phyloP scores from a whole-genome alignment of 768 basidiomycete species.

The Podaxis pistillaris region DNA sequence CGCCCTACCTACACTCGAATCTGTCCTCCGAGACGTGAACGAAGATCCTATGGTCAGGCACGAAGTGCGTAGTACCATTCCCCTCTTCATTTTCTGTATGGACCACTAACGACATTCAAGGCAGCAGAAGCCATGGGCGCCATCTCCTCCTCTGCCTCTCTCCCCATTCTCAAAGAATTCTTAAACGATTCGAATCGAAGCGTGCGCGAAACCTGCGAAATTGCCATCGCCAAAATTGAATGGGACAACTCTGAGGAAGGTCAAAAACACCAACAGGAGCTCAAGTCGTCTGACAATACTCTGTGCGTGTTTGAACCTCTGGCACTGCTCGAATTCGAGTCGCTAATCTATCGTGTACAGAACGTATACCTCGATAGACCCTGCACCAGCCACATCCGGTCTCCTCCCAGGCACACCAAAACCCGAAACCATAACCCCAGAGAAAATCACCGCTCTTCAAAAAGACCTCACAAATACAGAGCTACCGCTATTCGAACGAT shows the following conservation, averaged over 20 bases:
- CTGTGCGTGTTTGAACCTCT: conserved; percentile 34
- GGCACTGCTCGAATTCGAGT: not conserved
- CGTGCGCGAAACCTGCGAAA: conserved; percentile 95
- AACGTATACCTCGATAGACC: conserved; percentile 82
- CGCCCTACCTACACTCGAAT: conserved; percentile 79
- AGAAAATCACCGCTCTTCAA: conserved; percentile 53
- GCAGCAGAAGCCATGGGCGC: conserved; percentile 99
- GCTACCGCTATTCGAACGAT: conserved; percentile 84
- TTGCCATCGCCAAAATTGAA: conserved; percentile 92
- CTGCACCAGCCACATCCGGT: conserved; percentile 76
- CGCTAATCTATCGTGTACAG: conserved; percentile 32
- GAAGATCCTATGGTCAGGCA: conserved; percentile 98
- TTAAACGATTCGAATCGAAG: conserved; percentile 67
- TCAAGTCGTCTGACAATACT: conserved; percentile 25
- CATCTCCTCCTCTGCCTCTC: conserved; percentile 65
- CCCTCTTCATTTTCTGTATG: not conserved
- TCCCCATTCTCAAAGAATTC: conserved; percentile 72
- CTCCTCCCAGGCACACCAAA: conserved; percentile 55
- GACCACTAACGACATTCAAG: conserved; percentile 36
- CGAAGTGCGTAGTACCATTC: conserved; percentile 55
- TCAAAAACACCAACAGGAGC: conserved; percentile 37
- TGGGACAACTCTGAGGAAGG: conserved; percentile 87
- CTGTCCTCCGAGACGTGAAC: conserved; percentile 62
- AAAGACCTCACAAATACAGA: conserved; percentile 60
- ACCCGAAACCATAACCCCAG: conserved; percentile 46